phyloP scores from a whole-genome alignment of 2,329 filamentous ascomycete species.

The Fusarium sarcochroum region DNA sequence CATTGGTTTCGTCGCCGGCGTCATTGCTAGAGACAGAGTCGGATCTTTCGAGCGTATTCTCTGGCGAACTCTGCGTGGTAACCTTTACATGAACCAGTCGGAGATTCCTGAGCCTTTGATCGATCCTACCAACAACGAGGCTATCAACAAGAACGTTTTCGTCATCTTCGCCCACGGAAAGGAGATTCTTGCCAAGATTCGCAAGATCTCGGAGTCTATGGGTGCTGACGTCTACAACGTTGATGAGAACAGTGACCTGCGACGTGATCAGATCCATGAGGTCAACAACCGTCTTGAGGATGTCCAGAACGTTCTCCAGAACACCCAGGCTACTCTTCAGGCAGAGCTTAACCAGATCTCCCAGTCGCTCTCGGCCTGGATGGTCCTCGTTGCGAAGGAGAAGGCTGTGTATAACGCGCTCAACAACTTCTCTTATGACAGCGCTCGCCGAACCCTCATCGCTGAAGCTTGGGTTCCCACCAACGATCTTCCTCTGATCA shows the following conservation, averaged over 20 bases:
- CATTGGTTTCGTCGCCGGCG: constrained; percentile 97
- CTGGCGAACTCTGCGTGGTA: constrained; percentile 96
- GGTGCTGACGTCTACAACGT: constrained; percentile 96
- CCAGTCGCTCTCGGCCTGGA: constrained; percentile 93
- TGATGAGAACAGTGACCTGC: constrained; percentile 95
- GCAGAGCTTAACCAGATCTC: constrained; percentile 95
- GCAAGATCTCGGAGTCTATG: constrained; percentile 98
- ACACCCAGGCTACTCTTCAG: constrained; percentile 94
- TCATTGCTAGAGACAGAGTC: constrained; percentile 93
- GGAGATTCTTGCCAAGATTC: constrained; percentile 98
- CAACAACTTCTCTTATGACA: constrained; percentile 97
- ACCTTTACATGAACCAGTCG: constrained; percentile 99
- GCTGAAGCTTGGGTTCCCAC: constrained; percentile 98
- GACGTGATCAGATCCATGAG: constrained; percentile 96
- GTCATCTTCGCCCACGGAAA: constrained; percentile 99
- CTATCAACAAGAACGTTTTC: constrained; percentile 97
- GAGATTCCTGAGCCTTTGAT: constrained; percentile 95
- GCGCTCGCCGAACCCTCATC: constrained; percentile 94
- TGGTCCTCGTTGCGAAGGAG: constrained; percentile 97
- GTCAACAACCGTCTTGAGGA: constrained; percentile 95
- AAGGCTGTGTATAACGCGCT: constrained; percentile 97
- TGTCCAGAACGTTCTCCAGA: constrained; percentile 90
- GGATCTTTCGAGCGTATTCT: constrained; percentile 97
- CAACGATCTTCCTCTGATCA: constrained; percentile 89
- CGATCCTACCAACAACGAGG: constrained; percentile 92